Conservation (phyloP, 2,329 filamentous ascomycete species). For the Microsporum canis region DNA sequence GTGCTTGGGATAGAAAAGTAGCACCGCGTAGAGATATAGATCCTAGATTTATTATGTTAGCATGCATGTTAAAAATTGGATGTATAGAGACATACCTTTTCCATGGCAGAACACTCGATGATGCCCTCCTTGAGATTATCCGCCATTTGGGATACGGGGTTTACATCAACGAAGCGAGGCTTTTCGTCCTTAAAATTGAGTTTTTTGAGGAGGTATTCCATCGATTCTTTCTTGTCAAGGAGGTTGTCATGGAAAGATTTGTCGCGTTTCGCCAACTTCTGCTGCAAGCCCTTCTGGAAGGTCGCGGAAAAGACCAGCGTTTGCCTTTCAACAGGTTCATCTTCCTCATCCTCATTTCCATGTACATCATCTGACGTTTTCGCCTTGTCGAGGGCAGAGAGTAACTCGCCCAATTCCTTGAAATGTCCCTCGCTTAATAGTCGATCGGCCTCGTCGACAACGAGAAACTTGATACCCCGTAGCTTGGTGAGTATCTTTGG, state of each 20-base stretch:
- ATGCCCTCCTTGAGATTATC: conserved; percentile 74
- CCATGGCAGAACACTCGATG: conserved; percentile 81
- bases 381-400: conserved; percentile 63
- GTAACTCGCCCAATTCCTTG: conserved; percentile 82
- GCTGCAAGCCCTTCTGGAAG: conserved; percentile 81
- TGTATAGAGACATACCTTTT: conserved; percentile 55
- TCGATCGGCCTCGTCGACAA: conserved; percentile 89
- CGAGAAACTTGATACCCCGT: conserved; percentile 64
- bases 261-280: conserved; percentile 73
- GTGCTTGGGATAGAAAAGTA: conserved; percentile 68
- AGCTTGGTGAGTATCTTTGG: conserved; percentile 58
- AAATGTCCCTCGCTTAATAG: conserved; percentile 88
- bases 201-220: conserved; percentile 86
- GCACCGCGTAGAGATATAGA: conserved; percentile 78
- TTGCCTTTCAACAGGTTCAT: conserved; percentile 46
- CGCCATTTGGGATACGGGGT: conserved; percentile 82
- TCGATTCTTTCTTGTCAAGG: conserved; percentile 63
- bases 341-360: conserved; percentile 20
- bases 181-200: conserved; percentile 75
- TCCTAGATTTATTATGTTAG: conserved; percentile 44
- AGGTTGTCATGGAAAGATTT: conserved; percentile 48
- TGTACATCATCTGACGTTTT: conserved; percentile 38
- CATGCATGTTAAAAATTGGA: conserved; percentile 11
- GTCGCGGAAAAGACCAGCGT: conserved; percentile 95
- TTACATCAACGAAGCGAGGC: conserved; percentile 85